A percentile compares a stretch with the other conserved stretches of the same genome.
These are phyloP conservation scores for Vigna angularis DNA, from an alignment of 306 rosid genomes.

Conservation along the genomic window DNA sequence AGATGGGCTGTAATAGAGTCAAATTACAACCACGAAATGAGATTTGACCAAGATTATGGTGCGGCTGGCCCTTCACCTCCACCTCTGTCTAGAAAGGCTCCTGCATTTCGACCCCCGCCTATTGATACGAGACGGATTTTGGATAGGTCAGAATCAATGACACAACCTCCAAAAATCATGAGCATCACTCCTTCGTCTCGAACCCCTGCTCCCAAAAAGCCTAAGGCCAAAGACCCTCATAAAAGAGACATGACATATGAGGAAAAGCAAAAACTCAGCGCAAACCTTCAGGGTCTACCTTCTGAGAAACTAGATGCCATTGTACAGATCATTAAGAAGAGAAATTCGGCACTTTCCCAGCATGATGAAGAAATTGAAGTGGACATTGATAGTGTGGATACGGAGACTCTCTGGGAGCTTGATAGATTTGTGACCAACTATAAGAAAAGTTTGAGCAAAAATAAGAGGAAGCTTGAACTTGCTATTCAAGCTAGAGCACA, in stretches of 20 bases:
- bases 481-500: constrained; percentile 69
- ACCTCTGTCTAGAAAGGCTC: constrained; percentile 70
- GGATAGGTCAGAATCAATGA: constrained; percentile 77
- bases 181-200: constrained; percentile 68
- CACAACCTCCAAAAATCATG: constrained; percentile 57
- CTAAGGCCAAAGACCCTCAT: constrained; percentile 91
- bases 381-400: constrained; percentile 92
- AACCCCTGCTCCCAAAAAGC: constrained; percentile 95
- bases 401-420: constrained; percentile 98
- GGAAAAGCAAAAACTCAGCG: constrained; percentile 89
- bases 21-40: constrained; percentile 73
- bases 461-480: constrained; percentile 86
- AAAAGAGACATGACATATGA: constrained; percentile 95
- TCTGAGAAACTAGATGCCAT: constrained; percentile 82
- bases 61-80: constrained; percentile 60
- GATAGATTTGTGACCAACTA: constrained; percentile 95
- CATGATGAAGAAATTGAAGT: constrained; percentile 97
- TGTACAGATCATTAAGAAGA: constrained; percentile 84
- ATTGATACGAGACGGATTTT: constrained; percentile 84
- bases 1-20: constrained; percentile 92
- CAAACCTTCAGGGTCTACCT: constrained; percentile 83
- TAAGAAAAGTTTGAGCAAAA: constrained; percentile 94
- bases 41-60: constrained; percentile 67
- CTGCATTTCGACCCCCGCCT: constrained; percentile 64
- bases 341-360: constrained; percentile 71